Evolutionary conservation across 2,329 filamentous ascomycete genomes (phyloP).

Genomic region (Nigrospora sphaerica): DNA sequence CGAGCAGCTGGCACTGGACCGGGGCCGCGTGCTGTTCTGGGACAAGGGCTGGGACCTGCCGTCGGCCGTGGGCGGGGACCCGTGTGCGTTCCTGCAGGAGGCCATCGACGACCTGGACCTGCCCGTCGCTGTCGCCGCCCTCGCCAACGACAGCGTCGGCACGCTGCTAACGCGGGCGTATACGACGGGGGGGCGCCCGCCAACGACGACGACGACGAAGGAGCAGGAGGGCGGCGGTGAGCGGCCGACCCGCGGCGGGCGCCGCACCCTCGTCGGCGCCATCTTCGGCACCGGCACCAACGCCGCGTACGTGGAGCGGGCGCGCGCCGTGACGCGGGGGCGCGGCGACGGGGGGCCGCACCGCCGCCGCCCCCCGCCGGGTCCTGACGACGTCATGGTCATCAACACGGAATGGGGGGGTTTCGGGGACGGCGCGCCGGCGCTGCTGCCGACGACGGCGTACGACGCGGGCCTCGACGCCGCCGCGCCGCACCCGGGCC

Average conservation of each 20-base stretch:
- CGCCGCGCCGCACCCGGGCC: slow-evolving; percentile 64
- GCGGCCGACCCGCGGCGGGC: no score
- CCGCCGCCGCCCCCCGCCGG: slow-evolving; percentile 36
- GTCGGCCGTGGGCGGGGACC: slow-evolving; percentile 69
- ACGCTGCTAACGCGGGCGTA: slow-evolving; percentile 76
- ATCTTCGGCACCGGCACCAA: slow-evolving; percentile 82
- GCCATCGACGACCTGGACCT: slow-evolving; percentile 64
- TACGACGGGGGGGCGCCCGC: slow-evolving; percentile 53
- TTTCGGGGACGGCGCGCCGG: slow-evolving; percentile 65
- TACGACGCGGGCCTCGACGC: slow-evolving; percentile 62
- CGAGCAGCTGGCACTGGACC: slow-evolving; percentile 58
- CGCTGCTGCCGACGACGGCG: slow-evolving; percentile 57
- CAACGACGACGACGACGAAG: background rate
- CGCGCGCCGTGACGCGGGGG: slow-evolving; percentile 57
- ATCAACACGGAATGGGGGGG: slow-evolving; percentile 79
- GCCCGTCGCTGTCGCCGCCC: slow-evolving; percentile 63
- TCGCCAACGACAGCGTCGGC: slow-evolving; percentile 76
- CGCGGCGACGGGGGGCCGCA: slow-evolving; percentile 27
- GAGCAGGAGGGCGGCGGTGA: no score
- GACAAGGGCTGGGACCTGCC: slow-evolving; percentile 75
- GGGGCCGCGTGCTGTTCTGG: slow-evolving; percentile 68
- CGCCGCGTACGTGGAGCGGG: slow-evolving; percentile 71
- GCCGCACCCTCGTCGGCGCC: slow-evolving; percentile 61
- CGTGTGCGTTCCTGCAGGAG: slow-evolving; percentile 63
- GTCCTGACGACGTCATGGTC: slow-evolving; percentile 64